A percentile compares a stretch with the other conserved stretches of the same genome.
Evolutionary conservation across 352 stramenopile genomes (phyloP).

Genomic region (Pythium apleroticum): DNA sequence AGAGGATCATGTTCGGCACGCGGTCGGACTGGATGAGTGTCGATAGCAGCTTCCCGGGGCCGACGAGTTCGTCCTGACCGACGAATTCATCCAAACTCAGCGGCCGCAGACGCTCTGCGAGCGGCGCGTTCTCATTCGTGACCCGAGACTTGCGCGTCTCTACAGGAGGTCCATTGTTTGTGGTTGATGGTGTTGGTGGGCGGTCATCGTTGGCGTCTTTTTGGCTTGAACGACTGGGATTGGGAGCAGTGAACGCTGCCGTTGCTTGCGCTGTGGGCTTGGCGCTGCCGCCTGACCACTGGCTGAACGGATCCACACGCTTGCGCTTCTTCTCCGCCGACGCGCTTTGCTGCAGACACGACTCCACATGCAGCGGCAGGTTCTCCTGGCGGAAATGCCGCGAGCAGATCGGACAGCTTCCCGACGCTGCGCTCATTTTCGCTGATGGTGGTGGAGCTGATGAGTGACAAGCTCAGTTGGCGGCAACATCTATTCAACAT

Average conservation of each 20-base stretch:
- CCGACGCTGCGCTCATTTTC: conserved; percentile 34
- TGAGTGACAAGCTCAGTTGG: conserved; percentile 1
- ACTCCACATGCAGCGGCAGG: conserved; percentile 70
- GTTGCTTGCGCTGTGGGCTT: conserved; percentile 2
- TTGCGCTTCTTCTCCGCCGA: conserved; percentile 55
- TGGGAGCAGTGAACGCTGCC: neutral
- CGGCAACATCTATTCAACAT: conserved; percentile 1
- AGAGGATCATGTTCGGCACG: conserved; percentile 86
- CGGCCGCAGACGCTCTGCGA: conserved; percentile 79
- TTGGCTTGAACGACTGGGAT: neutral
- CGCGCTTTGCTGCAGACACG: conserved; percentile 41
- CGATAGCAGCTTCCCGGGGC: conserved; percentile 54
- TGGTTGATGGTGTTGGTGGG: neutral
- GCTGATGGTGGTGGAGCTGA: neutral
- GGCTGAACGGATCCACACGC: conserved; percentile 19
- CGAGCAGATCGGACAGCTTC: conserved; percentile 71
- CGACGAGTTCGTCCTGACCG: conserved; percentile 68
- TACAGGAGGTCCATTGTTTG: neutral
- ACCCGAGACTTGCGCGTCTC: neutral
- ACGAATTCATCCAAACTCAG: conserved; percentile 58
- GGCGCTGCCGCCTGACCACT: neutral
- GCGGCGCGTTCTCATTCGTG: conserved; percentile 34
- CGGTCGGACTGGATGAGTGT: conserved; percentile 64
- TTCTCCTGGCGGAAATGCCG: conserved; percentile 75
- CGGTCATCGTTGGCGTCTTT: neutral